Conservation (phyloP, 2,329 filamentous ascomycete genomes). For the Lojkania enalia region DNA sequence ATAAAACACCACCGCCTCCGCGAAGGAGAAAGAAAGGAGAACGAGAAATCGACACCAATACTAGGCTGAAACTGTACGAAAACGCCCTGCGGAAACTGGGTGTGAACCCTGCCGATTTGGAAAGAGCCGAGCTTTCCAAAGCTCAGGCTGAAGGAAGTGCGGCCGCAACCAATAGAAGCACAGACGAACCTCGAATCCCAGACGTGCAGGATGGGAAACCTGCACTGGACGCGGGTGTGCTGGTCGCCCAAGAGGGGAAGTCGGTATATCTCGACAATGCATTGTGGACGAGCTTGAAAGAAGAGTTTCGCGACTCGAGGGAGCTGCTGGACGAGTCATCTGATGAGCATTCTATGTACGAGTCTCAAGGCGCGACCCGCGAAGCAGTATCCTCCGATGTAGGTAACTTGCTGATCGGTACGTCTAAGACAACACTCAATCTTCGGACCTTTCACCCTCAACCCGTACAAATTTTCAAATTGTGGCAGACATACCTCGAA, state of each 20-base stretch:
- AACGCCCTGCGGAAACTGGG: conserved; percentile 32
- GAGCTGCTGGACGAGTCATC: conserved; percentile 36
- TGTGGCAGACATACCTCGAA: conserved; percentile 76
- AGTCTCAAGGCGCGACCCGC: conserved; percentile 1
- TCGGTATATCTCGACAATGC: conserved; percentile 38
- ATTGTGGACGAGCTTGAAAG: conserved; percentile 36
- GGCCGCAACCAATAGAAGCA: neutral
- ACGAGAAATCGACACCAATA: conserved; percentile 27
- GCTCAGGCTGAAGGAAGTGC: neutral
- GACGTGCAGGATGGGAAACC: conserved; percentile 1
- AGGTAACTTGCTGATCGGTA: conserved; percentile 25
- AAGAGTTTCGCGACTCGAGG: conserved; percentile 33
- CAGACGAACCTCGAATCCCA: neutral
- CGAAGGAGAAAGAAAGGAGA: conserved; percentile 31
- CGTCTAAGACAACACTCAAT: conserved; percentile 10
- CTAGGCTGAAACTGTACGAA: conserved; percentile 36
- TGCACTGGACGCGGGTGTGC: conserved; percentile 18
- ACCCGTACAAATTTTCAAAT: conserved; percentile 65
- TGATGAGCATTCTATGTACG: conserved; percentile 25
- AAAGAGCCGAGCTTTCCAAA: conserved; percentile 15
- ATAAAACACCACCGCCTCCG: conserved; percentile 38
- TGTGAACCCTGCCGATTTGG: conserved; percentile 29
- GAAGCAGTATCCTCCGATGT: conserved; percentile 13
- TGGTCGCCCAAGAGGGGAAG: conserved; percentile 31
- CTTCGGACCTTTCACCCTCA: conserved; percentile 59